A percentile compares a stretch with the other conserved stretches of the same genome.
These are phyloP conservation scores for Sergeia podlipaevii DNA, from an alignment of 208 protist genomes.

Conservation along the genomic window DNA sequence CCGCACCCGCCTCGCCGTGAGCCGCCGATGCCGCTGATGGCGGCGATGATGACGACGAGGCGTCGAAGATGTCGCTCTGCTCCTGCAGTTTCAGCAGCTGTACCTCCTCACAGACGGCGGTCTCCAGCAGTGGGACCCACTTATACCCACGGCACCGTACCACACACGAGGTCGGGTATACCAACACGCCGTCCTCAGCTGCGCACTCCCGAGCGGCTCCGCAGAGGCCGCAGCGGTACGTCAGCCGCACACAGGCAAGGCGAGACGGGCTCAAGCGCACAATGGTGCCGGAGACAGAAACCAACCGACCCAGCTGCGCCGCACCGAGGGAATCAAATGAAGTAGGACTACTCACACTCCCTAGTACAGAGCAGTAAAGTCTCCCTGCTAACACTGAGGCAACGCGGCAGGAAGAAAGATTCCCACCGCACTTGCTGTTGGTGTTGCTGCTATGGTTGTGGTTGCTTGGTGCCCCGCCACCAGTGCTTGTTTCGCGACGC, in stretches of 20 bases:
- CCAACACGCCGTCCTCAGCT: conserved; percentile 70
- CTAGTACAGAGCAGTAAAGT: conserved; percentile 28
- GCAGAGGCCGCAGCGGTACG: conserved; percentile 68
- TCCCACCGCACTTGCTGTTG: conserved; percentile 4
- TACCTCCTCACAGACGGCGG: conserved; percentile 71
- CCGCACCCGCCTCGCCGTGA: not conserved
- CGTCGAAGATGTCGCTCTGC: conserved; percentile 49
- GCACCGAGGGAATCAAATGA: conserved; percentile 72
- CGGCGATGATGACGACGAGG: not conserved
- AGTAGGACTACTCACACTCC: conserved; percentile 13
- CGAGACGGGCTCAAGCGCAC: conserved; percentile 74
- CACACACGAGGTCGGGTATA: conserved; percentile 61
- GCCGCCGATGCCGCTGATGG: not conserved
- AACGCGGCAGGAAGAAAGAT: not conserved
- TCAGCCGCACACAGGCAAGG: conserved; percentile 56
- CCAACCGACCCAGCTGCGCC: conserved; percentile 58
- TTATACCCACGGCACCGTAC: conserved; percentile 63
- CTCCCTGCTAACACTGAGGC: conserved; percentile 9
- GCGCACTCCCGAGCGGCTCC: conserved; percentile 28
- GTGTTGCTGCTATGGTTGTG: conserved; percentile 6
- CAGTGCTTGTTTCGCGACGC: not conserved
- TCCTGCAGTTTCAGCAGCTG: conserved; percentile 84
- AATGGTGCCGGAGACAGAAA: conserved; percentile 72
- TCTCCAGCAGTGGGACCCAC: conserved; percentile 55
- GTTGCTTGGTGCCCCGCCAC: not conserved